Conservation (phyloP, 148 eudicot species). For the Gaultheria prostrata region DNA sequence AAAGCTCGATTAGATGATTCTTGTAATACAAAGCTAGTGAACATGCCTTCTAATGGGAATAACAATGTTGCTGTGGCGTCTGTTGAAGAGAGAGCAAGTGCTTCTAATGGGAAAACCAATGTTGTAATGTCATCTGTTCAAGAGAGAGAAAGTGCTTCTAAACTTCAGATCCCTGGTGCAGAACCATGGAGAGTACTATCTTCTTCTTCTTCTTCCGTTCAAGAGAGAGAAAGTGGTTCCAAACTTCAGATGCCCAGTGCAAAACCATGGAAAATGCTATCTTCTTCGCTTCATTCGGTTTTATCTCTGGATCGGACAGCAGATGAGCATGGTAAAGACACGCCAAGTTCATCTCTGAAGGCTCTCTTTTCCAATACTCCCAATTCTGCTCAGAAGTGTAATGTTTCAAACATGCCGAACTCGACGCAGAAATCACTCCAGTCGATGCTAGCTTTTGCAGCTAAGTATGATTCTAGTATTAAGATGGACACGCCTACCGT, state of each 20-base stretch:
- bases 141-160: slow-evolving; percentile 18
- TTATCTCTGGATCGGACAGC: not conserved
- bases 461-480: slow-evolving; percentile 43
- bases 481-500: slow-evolving; percentile 30
- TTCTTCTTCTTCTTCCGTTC: slow-evolving; percentile 14
- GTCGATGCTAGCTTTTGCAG: slow-evolving; percentile 69
- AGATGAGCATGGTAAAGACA: slow-evolving; percentile 13
- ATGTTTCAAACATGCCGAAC: slow-evolving; percentile 27
- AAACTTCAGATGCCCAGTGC: slow-evolving; percentile 20
- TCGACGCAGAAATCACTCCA: slow-evolving; percentile 52
- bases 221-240: slow-evolving; percentile 19
- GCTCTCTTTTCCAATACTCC: slow-evolving; percentile 19
- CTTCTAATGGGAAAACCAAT: slow-evolving; percentile 12
- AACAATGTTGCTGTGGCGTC: slow-evolving; percentile 13
- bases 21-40: slow-evolving; percentile 12
- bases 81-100: slow-evolving; percentile 19
- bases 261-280: slow-evolving; percentile 3
- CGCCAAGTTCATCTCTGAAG: slow-evolving; percentile 25
- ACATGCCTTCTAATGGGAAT: slow-evolving; percentile 13
- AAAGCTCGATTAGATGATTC: slow-evolving; percentile 22
- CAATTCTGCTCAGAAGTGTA: slow-evolving; percentile 23
- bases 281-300: slow-evolving; percentile 25
- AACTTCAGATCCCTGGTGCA: not conserved
- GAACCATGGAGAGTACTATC: not conserved
- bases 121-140: slow-evolving; percentile 11